Conservation (phyloP, 352 stramenopile genomes). For the Globisporangium ultimum region DNA sequence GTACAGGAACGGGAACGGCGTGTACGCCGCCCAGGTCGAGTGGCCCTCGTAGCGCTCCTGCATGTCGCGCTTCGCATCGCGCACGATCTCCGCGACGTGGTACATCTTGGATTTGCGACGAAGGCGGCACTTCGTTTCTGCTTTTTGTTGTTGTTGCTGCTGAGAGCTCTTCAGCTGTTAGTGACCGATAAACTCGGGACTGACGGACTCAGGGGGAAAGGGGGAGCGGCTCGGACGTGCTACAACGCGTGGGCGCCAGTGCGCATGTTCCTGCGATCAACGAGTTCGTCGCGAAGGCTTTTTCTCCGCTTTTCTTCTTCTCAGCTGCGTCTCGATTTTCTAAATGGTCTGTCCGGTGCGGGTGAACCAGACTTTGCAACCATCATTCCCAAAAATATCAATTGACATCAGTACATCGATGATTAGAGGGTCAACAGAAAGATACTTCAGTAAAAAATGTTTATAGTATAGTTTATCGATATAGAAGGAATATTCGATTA, state of each 20-base stretch:
- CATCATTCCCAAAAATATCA: neutral
- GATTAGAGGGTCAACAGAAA: neutral
- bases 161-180: neutral
- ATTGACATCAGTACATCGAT: neutral
- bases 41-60: conserved; percentile 59
- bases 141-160: neutral
- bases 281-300: neutral
- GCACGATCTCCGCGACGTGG: conserved; percentile 80
- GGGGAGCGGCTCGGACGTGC: neutral
- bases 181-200: neutral
- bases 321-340: neutral
- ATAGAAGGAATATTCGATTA: neutral
- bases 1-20: conserved; percentile 75
- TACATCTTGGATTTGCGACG: conserved; percentile 42
- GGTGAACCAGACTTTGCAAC: neutral
- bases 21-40: conserved; percentile 55
- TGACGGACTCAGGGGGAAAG: neutral
- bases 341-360: neutral
- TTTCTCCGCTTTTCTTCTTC: neutral
- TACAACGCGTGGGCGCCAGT: neutral
- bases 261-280: neutral
- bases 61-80: conserved; percentile 77
- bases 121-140: neutral
- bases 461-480: neutral
- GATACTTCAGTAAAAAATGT: neutral